Evolutionary conservation across 2,329 filamentous ascomycete species (phyloP).

Genomic region (Arthrobotrys entomopaga): DNA sequence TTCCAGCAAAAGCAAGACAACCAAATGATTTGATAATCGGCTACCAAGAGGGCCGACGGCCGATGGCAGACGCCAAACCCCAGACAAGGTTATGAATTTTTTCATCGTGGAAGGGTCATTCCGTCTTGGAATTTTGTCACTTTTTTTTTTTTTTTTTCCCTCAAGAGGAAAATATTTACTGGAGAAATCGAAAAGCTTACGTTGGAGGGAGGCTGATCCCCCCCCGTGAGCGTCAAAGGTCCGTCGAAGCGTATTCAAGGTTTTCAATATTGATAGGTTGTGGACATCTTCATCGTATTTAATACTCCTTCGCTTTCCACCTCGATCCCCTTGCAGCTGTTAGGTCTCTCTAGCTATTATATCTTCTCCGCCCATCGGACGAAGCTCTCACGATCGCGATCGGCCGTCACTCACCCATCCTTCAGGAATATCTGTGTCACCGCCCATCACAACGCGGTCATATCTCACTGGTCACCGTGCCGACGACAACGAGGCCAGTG

Average conservation of each 20-base stretch:
- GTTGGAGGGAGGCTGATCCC: slow-evolving; percentile 5
- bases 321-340: neutral
- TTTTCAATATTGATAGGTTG: neutral
- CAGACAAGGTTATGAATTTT: too few species aligned
- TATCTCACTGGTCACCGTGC: neutral
- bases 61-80: slow-evolving; percentile 4
- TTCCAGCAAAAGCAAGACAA: slow-evolving; percentile 28
- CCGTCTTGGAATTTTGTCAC: slow-evolving; percentile 22
- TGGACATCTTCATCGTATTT: neutral
- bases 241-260: neutral
- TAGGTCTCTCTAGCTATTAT: neutral
- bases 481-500: neutral
- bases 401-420: too few species aligned
- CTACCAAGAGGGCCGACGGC: slow-evolving; percentile 26
- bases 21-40: slow-evolving; percentile 45
- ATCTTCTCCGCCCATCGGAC: neutral
- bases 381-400: neutral
- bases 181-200: neutral
- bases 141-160: too few species aligned
- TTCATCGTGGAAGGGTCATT: neutral
- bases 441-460: too few species aligned
- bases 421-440: too few species aligned
- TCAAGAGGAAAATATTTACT: neutral
- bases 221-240: slow-evolving; percentile 7
- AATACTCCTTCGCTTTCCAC: neutral